These are phyloP conservation scores for Letharia lupina DNA, from an alignment of 495 filamentous ascomycete species.

Conservation along the genomic window DNA sequence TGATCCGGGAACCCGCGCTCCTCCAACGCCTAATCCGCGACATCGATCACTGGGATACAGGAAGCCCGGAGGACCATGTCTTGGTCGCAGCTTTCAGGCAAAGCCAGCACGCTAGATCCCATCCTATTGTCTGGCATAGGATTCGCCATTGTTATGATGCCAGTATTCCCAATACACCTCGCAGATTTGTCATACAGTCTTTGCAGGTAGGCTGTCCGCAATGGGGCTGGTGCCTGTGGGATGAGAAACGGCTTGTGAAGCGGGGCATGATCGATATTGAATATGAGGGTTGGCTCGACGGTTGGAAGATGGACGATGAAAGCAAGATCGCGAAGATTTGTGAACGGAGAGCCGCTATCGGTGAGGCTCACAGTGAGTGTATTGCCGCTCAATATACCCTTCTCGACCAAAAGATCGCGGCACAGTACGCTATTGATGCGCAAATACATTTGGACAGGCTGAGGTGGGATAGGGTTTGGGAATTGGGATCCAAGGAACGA, in stretches of 20 bases:
- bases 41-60: neutral
- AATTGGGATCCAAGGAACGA: neutral
- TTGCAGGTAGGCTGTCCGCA: neutral
- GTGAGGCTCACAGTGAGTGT: neutral
- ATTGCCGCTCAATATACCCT: neutral
- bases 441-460: neutral
- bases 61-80: neutral
- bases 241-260: neutral
- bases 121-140: neutral
- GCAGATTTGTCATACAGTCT: neutral
- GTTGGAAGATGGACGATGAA: neutral
- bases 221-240: constrained; percentile 16
- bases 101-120: neutral
- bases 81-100: neutral
- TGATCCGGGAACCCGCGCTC: neutral
- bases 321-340: neutral
- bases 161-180: neutral
- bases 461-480: neutral
- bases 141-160: too few relatives aligned
- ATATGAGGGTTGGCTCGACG: neutral
- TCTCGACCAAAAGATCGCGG: neutral
- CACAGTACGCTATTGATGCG: neutral
- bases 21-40: constrained; percentile 3
- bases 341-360: neutral
- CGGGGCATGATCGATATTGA: neutral